Conservation (phyloP, 2,329 filamentous ascomycete species). For the Aspergillus neoniger region DNA sequence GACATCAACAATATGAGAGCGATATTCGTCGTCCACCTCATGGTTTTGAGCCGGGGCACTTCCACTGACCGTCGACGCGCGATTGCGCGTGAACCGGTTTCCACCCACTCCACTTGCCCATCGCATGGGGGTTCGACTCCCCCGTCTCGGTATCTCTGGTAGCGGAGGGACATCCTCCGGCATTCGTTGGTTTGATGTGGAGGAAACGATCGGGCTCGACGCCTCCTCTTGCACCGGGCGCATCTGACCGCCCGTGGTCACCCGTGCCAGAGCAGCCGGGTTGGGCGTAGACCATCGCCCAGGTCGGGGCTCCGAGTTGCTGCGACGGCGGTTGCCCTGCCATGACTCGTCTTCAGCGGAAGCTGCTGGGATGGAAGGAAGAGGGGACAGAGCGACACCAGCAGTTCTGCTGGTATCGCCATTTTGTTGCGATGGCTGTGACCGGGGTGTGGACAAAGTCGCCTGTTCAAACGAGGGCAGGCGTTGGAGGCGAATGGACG, state of each 20-base stretch:
- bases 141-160: slow-evolving; percentile 20
- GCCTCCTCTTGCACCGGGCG: slow-evolving; percentile 39
- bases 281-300: slow-evolving; percentile 35
- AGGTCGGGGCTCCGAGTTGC: slow-evolving; percentile 44
- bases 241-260: slow-evolving; percentile 30
- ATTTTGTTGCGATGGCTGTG: slow-evolving; percentile 9
- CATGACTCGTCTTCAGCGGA: slow-evolving; percentile 30
- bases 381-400: not conserved
- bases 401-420: slow-evolving; percentile 10
- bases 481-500: slow-evolving; percentile 35
- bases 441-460: not conserved
- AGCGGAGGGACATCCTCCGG: slow-evolving; percentile 19
- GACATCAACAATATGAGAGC: slow-evolving; percentile 64
- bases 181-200: slow-evolving; percentile 13
- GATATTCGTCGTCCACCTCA: slow-evolving; percentile 52
- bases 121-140: slow-evolving; percentile 29
- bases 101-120: slow-evolving; percentile 36
- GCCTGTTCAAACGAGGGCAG: slow-evolving; percentile 19
- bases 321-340: slow-evolving; percentile 39
- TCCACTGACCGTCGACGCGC: slow-evolving; percentile 34
- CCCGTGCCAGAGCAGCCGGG: slow-evolving; percentile 22
- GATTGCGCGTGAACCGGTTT: slow-evolving; percentile 36
- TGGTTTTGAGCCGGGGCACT: slow-evolving; percentile 17
- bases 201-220: slow-evolving; percentile 16
- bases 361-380: slow-evolving; percentile 4